Base-by-base conservation (phyloP, 2,329 filamentous ascomycete genomes). In the Hawksworthiomyces lignivorus region DNA sequence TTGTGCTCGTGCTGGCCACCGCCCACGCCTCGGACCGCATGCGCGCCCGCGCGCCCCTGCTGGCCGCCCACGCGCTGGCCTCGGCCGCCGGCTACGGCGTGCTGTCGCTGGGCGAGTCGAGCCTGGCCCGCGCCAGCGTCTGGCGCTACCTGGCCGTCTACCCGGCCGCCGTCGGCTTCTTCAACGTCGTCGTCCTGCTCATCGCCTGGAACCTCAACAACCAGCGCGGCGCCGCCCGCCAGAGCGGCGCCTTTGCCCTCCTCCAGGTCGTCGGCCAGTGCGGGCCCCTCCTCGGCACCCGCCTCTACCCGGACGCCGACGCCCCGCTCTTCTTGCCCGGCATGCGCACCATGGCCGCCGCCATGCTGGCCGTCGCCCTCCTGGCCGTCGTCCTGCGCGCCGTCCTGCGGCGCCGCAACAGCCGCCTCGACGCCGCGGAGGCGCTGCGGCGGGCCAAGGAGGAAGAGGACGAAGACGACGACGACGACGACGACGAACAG, bases 151-250 rank as follows among this genome's bases (percentile, higher is more conserved):
- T 82, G 6, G 84, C 80, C 43, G 72, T 94, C 7, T 94, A 83
- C 57, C 87, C 86, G 0, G 87, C 88, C 2, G 75, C 81, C 2
- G 67, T 79, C 1, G 88, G 88, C 4, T 92, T 94, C 62, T 90
- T 94, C 68, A 80, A 76, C 46, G 83, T 87, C 17, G 84, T 94
- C 44, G 87, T 87, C 0, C 72, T 94, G 24, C 82, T 89, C 51
- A 84, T 95, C 43, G 83, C 86, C 2, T 95, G 88, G 88, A 86
- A 77, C 27, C 76, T 95, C 55, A 94, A 94, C 57, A 95, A 94
- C 60, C 85, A 92, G 56, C 65, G 73, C 40, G 78, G 70, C 11
- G 77, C 81, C 47, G 76, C 75, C 39, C 75, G 78, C 7, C 83
- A 84, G 50, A 78, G 78, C 2, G 86, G 83, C 2, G 51, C 47